A percentile compares a stretch with the other conserved stretches of the same genome.
phyloP scores from a whole-genome alignment of 192 early-diverging fungal genomes.

The Podila verticillata region DNA sequence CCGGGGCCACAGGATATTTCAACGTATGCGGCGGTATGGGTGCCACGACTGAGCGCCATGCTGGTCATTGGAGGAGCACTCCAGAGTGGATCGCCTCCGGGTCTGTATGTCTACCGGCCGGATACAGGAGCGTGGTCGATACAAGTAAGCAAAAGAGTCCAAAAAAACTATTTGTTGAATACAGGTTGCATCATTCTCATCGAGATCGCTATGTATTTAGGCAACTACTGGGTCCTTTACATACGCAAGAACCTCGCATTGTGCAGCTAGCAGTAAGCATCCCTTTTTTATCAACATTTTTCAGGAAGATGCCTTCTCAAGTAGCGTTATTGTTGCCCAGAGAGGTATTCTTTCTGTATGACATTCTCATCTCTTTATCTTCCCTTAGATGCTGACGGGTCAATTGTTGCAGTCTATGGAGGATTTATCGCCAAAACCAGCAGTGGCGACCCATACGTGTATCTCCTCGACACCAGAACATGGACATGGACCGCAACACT shows the following conservation, averaged over 20 bases:
- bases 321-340: background rate
- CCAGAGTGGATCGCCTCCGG: background rate
- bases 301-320: too few relatives aligned
- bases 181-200: background rate
- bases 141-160: slow-evolving; percentile 20
- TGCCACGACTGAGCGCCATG: slow-evolving; percentile 21
- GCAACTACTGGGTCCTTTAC: slow-evolving; percentile 34
- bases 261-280: slow-evolving; percentile 42
- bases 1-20: slow-evolving; percentile 23
- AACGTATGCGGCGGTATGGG: slow-evolving; percentile 33
- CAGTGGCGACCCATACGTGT: slow-evolving; percentile 19
- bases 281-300: background rate
- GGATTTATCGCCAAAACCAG: slow-evolving; percentile 14
- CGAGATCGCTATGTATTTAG: slow-evolving; percentile 1
- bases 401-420: slow-evolving; percentile 28
- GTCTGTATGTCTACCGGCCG: slow-evolving; percentile 22
- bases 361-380: background rate
- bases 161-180: background rate
- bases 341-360: background rate
- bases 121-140: slow-evolving; percentile 20
- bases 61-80: slow-evolving; percentile 34
- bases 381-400: slow-evolving; percentile 19
- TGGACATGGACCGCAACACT: slow-evolving; percentile 34
- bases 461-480: slow-evolving; percentile 21
- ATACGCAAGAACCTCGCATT: slow-evolving; percentile 12